These are phyloP conservation scores for Tritrichomonas musculus DNA, from an alignment of 208 protist genomes.

Conservation along the genomic window DNA sequence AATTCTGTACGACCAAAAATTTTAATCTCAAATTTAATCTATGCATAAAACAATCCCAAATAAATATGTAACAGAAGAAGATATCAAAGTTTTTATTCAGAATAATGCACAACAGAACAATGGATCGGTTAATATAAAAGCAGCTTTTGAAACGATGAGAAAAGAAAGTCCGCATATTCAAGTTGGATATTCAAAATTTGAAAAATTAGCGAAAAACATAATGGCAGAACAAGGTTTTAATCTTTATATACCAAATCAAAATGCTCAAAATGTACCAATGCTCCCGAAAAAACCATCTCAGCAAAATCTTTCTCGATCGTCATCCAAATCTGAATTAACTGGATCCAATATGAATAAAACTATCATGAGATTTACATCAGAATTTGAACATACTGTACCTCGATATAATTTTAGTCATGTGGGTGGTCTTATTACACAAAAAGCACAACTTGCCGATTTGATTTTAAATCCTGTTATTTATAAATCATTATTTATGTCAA, in stretches of 20 bases:
- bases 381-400: background rate
- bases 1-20: too few relatives aligned
- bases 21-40: too few relatives aligned
- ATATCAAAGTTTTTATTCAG: background rate
- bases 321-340: too few relatives aligned
- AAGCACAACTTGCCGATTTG: background rate
- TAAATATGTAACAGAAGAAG: too few relatives aligned
- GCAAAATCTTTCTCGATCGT: background rate
- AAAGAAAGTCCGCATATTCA: background rate
- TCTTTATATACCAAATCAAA: background rate
- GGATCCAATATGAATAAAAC: background rate
- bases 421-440: background rate
- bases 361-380: background rate
- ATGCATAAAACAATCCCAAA: too few relatives aligned
- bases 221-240: background rate
- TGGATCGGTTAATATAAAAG: background rate
- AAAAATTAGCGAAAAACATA: background rate
- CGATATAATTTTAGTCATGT: background rate
- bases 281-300: background rate
- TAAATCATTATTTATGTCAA: background rate
- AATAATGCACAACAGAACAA: background rate
- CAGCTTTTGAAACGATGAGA: background rate
- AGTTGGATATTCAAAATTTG: background rate
- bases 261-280: background rate
- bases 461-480: background rate